Percentiles rank a stretch among this genome's conserved stretches.
Evolutionary conservation across 371 early-diverging fungal genomes (phyloP).

Genomic region (Nematocida displodere): DNA sequence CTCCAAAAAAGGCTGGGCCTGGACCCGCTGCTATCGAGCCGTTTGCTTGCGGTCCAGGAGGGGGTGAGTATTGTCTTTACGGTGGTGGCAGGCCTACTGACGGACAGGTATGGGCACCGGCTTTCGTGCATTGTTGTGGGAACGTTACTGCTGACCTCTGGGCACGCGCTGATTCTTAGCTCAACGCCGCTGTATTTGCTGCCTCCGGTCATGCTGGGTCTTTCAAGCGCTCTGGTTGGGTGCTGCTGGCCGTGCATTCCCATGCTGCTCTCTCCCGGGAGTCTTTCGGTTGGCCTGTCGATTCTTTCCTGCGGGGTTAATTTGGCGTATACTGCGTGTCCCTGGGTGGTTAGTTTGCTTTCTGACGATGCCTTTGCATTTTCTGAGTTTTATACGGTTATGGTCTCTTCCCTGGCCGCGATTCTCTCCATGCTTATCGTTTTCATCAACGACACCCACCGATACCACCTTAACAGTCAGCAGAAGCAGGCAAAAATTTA

Average conservation of each 20-base stretch:
- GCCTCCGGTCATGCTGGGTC: slow-evolving; percentile 45
- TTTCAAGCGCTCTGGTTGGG: slow-evolving; percentile 54
- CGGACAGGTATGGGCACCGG: slow-evolving; percentile 58
- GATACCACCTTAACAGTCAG: slow-evolving; percentile 31
- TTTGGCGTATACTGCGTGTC: slow-evolving; percentile 59
- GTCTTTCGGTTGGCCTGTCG: slow-evolving; percentile 56
- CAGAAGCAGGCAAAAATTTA: slow-evolving; percentile 27
- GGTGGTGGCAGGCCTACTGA: slow-evolving; percentile 47
- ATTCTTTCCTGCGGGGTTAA: slow-evolving; percentile 58
- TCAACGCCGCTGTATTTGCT: slow-evolving; percentile 1
- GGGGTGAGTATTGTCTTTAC: slow-evolving; percentile 33
- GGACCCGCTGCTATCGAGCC: slow-evolving; percentile 32
- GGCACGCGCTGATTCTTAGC: slow-evolving; percentile 54
- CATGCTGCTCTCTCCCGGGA: slow-evolving; percentile 51
- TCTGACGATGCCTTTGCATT: neutral
- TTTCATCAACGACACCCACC: neutral
- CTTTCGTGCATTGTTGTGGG: slow-evolving; percentile 54
- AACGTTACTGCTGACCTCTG: slow-evolving; percentile 35
- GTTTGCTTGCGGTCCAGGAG: slow-evolving; percentile 57
- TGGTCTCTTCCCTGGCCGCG: neutral
- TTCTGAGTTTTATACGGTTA: slow-evolving; percentile 30
- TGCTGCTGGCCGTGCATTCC: slow-evolving; percentile 65
- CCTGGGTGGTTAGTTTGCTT: slow-evolving; percentile 39
- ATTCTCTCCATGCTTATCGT: slow-evolving; percentile 8
- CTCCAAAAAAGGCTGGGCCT: slow-evolving; percentile 58